Percentiles rank a stretch among this genome's conserved stretches.
Conservation (phyloP, 768 basidiomycete species). For the Suillus subalutaceus region DNA sequence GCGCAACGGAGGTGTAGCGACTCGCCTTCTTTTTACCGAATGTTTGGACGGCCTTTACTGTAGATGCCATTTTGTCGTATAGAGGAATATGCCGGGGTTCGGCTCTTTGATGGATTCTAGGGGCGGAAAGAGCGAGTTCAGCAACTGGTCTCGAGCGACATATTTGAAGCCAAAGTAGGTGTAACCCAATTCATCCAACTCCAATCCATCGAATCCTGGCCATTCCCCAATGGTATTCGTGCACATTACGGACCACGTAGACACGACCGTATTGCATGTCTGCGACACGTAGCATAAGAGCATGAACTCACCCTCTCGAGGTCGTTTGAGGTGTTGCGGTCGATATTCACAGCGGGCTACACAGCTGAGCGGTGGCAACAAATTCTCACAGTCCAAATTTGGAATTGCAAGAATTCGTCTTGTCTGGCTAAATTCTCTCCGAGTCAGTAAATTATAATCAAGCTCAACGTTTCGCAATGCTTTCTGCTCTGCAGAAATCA, state of each 20-base stretch:
- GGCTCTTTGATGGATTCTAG: slow-evolving; percentile 22
- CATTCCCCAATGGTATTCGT: slow-evolving; percentile 27
- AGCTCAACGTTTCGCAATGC: slow-evolving; percentile 19
- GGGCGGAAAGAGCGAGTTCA: slow-evolving; percentile 19
- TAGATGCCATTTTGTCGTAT: slow-evolving; percentile 59
- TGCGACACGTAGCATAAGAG: slow-evolving; percentile 11
- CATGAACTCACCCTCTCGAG: slow-evolving; percentile 43
- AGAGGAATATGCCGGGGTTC: slow-evolving; percentile 25
- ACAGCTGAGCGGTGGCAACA: not conserved
- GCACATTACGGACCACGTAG: slow-evolving; percentile 5
- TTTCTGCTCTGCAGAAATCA: slow-evolving; percentile 20
- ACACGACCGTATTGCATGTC: not conserved
- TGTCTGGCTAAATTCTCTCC: not conserved
- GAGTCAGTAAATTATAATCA: slow-evolving; percentile 2
- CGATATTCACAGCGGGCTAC: slow-evolving; percentile 13
- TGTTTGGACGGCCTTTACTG: slow-evolving; percentile 91
- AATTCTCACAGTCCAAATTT: slow-evolving; percentile 31
- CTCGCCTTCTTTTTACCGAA: slow-evolving; percentile 99
- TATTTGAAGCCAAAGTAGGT: slow-evolving; percentile 2
- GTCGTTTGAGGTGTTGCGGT: slow-evolving; percentile 33
- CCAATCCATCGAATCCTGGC: slow-evolving; percentile 42
- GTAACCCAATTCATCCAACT: slow-evolving; percentile 39
- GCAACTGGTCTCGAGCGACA: slow-evolving; percentile 11
- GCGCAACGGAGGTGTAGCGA: slow-evolving; percentile 11
- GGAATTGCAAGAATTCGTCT: slow-evolving; percentile 15